Evolutionary conservation across 2,329 filamentous ascomycete genomes (phyloP), one percentile per base, ranked within the genome.

Genomic region (Colletotrichum sp.): DNA sequence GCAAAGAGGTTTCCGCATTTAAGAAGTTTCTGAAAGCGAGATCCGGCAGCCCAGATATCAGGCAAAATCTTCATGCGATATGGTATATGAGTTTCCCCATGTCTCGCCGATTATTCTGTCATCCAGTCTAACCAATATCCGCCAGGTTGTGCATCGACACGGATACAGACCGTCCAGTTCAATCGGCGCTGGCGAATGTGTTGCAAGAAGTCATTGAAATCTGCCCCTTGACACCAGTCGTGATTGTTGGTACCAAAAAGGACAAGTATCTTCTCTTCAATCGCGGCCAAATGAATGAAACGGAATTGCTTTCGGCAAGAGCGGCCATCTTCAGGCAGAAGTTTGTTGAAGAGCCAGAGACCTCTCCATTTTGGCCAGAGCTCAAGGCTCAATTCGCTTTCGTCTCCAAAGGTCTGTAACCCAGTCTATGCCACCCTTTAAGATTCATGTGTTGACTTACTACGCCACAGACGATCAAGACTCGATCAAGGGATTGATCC

Each of bases 201-300:
- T 78, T 81, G 24, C 72, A 79, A 21, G 70, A 78, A 13, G 78
- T 81, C 6, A 76, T 77, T 6, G 71, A 74, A 26, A 78, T 78
- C n/a, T 76, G 77, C 6, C 74, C 78, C 6, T 67, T 72, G 18
- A 78, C 79, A 6, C 80, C 80, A 2, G 78, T 82, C 1, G 69
- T 82, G 21, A 68, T 82, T 8, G 79, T 82, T 21, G 79, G 80
- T 8, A 82, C 80, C 0, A 82, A 80, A 72, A 82, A 82, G 74
- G 80, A 82, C 34, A 76, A 79, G 63, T 80, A 79, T 30, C 67
- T 81, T n/a, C 52, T 52, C 5, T 18, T 69, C 10, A 49, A 68
- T 44, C 30, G n/a, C 6, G 13, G 10, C 16, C 7, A 59, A 8
- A 8, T 16, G 10, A 18, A 5, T 26, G 65, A 69, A 8, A 6